Evolutionary conservation across 2,329 filamentous ascomycete species (phyloP).

Genomic region (Aspergillus tamarii): DNA sequence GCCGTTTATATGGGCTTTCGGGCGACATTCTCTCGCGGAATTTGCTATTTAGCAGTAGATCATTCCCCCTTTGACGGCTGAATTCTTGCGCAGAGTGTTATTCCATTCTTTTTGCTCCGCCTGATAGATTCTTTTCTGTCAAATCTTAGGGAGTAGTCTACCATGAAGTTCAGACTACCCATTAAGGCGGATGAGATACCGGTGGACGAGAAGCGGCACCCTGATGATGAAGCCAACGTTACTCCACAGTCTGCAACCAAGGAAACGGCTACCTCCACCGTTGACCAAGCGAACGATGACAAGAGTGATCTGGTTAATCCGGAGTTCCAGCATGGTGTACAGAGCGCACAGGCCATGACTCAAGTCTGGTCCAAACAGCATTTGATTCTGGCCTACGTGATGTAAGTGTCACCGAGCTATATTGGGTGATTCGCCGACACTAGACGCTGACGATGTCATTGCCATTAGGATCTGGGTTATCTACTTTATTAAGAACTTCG

Average conservation of each 20-base stretch:
- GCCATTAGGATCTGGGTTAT: slow-evolving; percentile 11
- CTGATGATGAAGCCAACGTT: slow-evolving; percentile 1
- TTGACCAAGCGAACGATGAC: slow-evolving; percentile 3
- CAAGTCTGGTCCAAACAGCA: slow-evolving; percentile 19
- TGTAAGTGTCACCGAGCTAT: neutral
- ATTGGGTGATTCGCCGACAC: neutral
- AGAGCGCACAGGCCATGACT: slow-evolving; percentile 21
- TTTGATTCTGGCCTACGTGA: slow-evolving; percentile 10
- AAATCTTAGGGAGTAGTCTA: neutral
- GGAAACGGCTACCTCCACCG: neutral
- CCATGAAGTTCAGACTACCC: slow-evolving; percentile 1
- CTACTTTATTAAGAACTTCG: slow-evolving; percentile 12
- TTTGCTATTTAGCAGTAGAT: neutral
- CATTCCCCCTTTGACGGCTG: neutral
- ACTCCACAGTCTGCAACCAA: neutral
- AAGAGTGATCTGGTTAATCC: slow-evolving; percentile 16
- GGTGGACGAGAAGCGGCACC: slow-evolving; percentile 5
- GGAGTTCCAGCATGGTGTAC: slow-evolving; percentile 21
- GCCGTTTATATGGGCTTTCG: neutral
- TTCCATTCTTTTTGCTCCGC: neutral
- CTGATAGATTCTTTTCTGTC: neutral
- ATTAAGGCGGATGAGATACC: slow-evolving; percentile 11
- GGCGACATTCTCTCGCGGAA: neutral
- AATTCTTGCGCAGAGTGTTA: neutral
- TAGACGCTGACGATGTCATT: neutral